A percentile compares a stretch with the other conserved stretches of the same genome.
These are phyloP conservation scores for Paecilomyces dactylethromorphus DNA, from an alignment of 2,329 filamentous ascomycete genomes.

Conservation along the genomic window DNA sequence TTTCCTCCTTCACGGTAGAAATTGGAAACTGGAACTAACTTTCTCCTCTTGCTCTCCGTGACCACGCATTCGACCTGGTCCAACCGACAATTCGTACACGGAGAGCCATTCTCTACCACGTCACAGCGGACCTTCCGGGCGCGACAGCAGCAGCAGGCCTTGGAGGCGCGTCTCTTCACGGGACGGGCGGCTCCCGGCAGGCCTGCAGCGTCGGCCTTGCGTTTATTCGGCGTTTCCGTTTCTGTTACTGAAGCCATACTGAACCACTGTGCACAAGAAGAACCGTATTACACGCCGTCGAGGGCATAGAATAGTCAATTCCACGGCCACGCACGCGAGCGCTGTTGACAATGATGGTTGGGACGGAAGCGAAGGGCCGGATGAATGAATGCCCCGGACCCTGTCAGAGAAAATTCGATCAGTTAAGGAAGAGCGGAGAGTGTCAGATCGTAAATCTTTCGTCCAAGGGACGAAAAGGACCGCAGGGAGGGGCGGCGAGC, in stretches of 20 bases:
- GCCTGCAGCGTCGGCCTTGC: conserved; percentile 52
- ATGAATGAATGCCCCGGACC: too few species aligned
- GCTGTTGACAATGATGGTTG: too few species aligned
- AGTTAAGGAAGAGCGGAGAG: conserved; percentile 20
- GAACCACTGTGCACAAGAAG: neutral
- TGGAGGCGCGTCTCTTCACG: conserved; percentile 79
- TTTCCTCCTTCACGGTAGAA: too few species aligned
- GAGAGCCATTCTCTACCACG: conserved; percentile 77
- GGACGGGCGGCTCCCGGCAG: conserved; percentile 48
- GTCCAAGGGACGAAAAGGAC: conserved; percentile 2
- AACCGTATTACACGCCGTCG: neutral
- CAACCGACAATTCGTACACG: conserved; percentile 75
- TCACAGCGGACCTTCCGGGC: conserved; percentile 89
- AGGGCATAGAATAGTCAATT: neutral
- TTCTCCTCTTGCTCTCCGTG: conserved; percentile 74
- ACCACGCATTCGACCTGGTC: conserved; percentile 52
- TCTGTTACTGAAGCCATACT: conserved; percentile 16
- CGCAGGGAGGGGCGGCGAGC: neutral
- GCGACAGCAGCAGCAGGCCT: conserved; percentile 83
- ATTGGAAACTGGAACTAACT: too few species aligned
- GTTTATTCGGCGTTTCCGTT: conserved; percentile 40
- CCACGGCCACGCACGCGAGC: neutral
- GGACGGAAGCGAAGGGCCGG: too few species aligned
- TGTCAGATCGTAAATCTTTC: conserved; percentile 2
- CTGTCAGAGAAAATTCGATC: conserved; percentile 10